phyloP scores from a whole-genome alignment of 2,329 filamentous ascomycete species.

The Lachnellula occidentalis region DNA sequence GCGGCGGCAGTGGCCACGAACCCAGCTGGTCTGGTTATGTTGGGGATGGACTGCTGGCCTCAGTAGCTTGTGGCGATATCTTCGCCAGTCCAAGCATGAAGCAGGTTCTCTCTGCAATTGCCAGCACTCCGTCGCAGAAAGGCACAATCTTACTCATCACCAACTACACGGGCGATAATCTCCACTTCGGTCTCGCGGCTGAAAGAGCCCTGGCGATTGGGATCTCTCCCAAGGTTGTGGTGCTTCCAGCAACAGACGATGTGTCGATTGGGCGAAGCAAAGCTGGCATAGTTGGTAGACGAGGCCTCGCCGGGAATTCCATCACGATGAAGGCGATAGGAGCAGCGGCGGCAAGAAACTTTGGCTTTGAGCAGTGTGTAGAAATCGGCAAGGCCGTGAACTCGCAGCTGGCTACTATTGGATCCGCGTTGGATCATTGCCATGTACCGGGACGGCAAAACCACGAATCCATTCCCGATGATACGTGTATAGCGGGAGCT shows the following conservation, averaged over 20 bases:
- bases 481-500: conserved; percentile 59
- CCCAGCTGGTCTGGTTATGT: conserved; percentile 59
- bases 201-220: conserved; percentile 38
- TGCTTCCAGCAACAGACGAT: conserved; percentile 60
- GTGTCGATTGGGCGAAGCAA: conserved; percentile 56
- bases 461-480: conserved; percentile 40
- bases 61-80: conserved; percentile 56
- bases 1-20: conserved; percentile 31
- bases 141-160: conserved; percentile 57
- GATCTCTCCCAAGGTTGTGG: conserved; percentile 39
- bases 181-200: conserved; percentile 39
- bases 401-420: conserved; percentile 40
- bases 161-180: conserved; percentile 45
- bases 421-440: conserved; percentile 46
- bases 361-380: conserved; percentile 22
- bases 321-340: conserved; percentile 39
- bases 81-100: conserved; percentile 60
- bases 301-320: conserved; percentile 57
- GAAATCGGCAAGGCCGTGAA: conserved; percentile 27
- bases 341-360: conserved; percentile 21
- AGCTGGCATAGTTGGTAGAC: conserved; percentile 50
- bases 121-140: conserved; percentile 46
- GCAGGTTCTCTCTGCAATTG: conserved; percentile 55
- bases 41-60: conserved; percentile 54
- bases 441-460: conserved; percentile 46